Evolutionary conservation across 768 basidiomycete species (phyloP).

Genomic region (Rickenella mellea): DNA sequence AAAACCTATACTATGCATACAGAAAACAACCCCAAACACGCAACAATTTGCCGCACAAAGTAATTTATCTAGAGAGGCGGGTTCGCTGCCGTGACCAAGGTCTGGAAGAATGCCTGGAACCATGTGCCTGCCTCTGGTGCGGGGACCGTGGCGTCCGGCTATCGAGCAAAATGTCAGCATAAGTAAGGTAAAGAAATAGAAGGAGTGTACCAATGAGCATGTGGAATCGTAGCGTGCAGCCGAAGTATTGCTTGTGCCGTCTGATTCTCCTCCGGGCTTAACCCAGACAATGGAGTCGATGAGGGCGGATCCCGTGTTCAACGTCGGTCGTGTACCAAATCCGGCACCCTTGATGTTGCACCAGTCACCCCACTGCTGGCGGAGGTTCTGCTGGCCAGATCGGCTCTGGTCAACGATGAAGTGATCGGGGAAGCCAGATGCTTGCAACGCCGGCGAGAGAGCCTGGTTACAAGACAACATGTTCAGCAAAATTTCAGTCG

Average conservation of each 20-base stretch:
- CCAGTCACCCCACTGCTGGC: slow-evolving; percentile 55
- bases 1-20: background rate
- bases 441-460: slow-evolving; percentile 35
- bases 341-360: slow-evolving; percentile 60
- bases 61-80: slow-evolving; percentile 31
- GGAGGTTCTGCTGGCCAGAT: slow-evolving; percentile 53
- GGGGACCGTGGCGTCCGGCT: slow-evolving; percentile 42
- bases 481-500: background rate
- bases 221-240: slow-evolving; percentile 41
- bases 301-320: slow-evolving; percentile 40
- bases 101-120: slow-evolving; percentile 61
- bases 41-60: background rate
- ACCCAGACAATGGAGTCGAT: slow-evolving; percentile 59
- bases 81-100: slow-evolving; percentile 43
- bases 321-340: slow-evolving; percentile 51
- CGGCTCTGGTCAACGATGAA: slow-evolving; percentile 65
- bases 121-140: slow-evolving; percentile 58
- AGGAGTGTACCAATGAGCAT: slow-evolving; percentile 31
- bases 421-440: slow-evolving; percentile 42
- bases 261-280: slow-evolving; percentile 61
- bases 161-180: slow-evolving; percentile 4
- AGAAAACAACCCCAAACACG: background rate
- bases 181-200: background rate
- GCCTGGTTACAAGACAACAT: slow-evolving; percentile 21
- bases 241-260: slow-evolving; percentile 50